Evolutionary conservation across 2,329 filamentous ascomycete genomes (phyloP), one percentile per base, ranked within the genome.

Genomic region (Graphium sp.): DNA sequence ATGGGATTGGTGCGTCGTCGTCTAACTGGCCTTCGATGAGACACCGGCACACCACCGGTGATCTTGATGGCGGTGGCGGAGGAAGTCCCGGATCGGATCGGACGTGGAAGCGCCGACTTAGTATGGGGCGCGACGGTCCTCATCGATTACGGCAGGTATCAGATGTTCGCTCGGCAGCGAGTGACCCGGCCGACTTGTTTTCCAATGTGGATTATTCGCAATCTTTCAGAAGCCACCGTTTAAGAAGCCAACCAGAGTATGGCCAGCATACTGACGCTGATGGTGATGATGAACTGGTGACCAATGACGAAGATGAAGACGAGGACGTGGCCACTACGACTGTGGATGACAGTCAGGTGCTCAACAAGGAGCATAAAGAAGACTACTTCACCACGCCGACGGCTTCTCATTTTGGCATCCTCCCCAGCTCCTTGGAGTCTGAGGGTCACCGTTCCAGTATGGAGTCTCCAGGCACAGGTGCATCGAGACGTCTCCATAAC

Each of bases 281-380:
- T 44, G 82, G 83, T 1, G 85, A 94, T 41, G 85, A 93, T 41
- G 85, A 94, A 48, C 58, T 85, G n/a, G 66, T 80, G 9, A 85
- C 79, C 4, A 80, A 84, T 32, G 79, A 83, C 32, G 78, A 85
- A 32, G 71, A 74, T 18, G 66, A 75, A 23, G 66, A 69, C 31
- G 62, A 71, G 28, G 56, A 61, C 11, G 50, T 44, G 43, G 46
- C 53, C 41, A 35, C 30, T 10, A 55, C 56, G 38, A 54, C 63
- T 38, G 46, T 44, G n/a, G 46, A 42, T 12, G 45, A 53, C 32
- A 47, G 46, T 29, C 38, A 36, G 32, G 41, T 35, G 11, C 40
- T 45, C 14, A 48, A 48, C 8, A 47, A 45, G 18, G 50, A 48
- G 17, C 41, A 48, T 12, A 52, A 55, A 7, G 62, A 62, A 25